Conservation (phyloP, 2,329 filamentous ascomycete genomes). For the Hypoxylon sp. region DNA sequence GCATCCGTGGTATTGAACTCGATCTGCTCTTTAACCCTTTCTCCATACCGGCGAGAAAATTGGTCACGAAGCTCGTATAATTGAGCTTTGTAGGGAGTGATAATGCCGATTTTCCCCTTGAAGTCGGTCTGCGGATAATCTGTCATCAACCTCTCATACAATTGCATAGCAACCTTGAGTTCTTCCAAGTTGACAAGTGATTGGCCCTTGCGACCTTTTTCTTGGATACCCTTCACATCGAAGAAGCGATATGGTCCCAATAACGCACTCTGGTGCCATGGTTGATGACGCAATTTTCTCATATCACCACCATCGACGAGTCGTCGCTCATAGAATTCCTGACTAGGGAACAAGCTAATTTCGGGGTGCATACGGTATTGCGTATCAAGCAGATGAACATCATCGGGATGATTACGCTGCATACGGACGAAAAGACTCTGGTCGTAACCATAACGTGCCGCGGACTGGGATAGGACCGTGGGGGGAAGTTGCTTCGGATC, state of each 20-base stretch:
- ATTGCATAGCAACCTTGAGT: conserved; percentile 84
- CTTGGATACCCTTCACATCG: conserved; percentile 90
- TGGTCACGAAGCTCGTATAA: conserved; percentile 81
- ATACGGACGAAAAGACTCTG: conserved; percentile 98
- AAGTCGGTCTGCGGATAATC: conserved; percentile 80
- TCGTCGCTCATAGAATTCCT: conserved; percentile 90
- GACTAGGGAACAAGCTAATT: conserved; percentile 91
- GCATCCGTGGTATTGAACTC: conserved; percentile 99
- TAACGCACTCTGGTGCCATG: conserved; percentile 86
- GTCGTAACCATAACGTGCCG: conserved; percentile 92
- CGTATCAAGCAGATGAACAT: conserved; percentile 94
- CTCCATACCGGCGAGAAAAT: conserved; percentile 80
- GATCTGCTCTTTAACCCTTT: conserved; percentile 79
- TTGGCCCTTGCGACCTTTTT: conserved; percentile 83
- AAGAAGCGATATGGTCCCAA: conserved; percentile 97
- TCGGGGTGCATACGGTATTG: conserved; percentile 99
- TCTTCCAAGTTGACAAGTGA: conserved; percentile 93
- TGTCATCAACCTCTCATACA: conserved; percentile 82
- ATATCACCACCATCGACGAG: conserved; percentile 89
- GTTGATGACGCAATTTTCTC: conserved; percentile 78
- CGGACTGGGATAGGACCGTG: conserved; percentile 94
- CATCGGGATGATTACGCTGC: conserved; percentile 89
- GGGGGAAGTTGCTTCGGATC: conserved; percentile 98
- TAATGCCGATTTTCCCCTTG: conserved; percentile 90
- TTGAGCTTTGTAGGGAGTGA: conserved; percentile 98